phyloP scores from a whole-genome alignment of 2,329 filamentous ascomycete species.

The Penicillium sp. region DNA sequence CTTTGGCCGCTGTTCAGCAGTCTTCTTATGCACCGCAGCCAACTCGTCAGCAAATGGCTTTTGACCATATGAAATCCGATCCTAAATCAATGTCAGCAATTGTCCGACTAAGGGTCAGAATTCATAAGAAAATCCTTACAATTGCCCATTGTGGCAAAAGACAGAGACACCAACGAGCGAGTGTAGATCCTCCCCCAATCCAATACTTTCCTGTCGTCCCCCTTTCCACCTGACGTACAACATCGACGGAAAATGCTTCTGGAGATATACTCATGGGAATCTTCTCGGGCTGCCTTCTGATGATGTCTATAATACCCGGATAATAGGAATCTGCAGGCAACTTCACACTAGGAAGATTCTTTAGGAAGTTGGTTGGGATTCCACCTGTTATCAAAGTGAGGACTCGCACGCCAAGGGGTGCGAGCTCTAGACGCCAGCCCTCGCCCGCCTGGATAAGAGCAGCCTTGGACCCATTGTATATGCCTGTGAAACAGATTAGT shows the following conservation, averaged over 20 bases:
- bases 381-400: neutral
- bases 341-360: neutral
- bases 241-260: neutral
- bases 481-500: neutral
- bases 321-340: neutral
- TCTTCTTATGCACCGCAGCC: neutral
- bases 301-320: neutral
- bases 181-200: neutral
- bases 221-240: conserved; percentile 1
- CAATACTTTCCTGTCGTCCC: neutral
- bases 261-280: neutral
- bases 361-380: neutral
- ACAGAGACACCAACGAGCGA: neutral
- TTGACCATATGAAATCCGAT: neutral
- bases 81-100: neutral
- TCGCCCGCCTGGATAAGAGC: neutral
- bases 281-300: neutral
- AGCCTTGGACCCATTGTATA: neutral
- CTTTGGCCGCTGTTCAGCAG: no score
- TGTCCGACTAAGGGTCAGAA: neutral
- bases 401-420: neutral
- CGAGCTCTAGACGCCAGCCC: neutral
- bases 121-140: neutral
- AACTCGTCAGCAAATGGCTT: neutral
- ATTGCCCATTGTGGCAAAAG: neutral